Percentiles rank a stretch among this genome's conserved stretches.
These are phyloP conservation scores for Agaricales sp. DNA, from an alignment of 1,284 basidiomycete species.

Conservation along the genomic window DNA sequence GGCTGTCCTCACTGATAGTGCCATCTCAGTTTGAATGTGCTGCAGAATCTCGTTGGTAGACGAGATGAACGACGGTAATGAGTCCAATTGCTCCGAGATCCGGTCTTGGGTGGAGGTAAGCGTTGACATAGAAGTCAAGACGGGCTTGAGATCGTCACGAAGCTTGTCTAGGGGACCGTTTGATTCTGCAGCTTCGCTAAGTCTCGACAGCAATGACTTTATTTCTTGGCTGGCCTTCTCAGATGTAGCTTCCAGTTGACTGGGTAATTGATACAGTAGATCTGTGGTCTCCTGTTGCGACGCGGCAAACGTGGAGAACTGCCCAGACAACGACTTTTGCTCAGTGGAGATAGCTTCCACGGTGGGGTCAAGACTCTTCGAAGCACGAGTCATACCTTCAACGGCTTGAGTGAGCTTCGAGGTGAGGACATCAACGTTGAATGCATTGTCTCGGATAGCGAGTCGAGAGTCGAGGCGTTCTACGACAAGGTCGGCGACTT, in stretches of 20 bases:
- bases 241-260: neutral
- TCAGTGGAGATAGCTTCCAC: slow-evolving; percentile 31
- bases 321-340: slow-evolving; percentile 33
- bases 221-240: neutral
- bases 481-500: slow-evolving; percentile 75
- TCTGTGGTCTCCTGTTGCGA: neutral
- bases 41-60: slow-evolving; percentile 46
- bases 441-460: slow-evolving; percentile 59
- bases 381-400: slow-evolving; percentile 27
- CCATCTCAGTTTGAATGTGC: slow-evolving; percentile 49
- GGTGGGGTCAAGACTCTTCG: slow-evolving; percentile 21
- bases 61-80: slow-evolving; percentile 48
- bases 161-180: neutral
- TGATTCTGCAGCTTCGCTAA: neutral
- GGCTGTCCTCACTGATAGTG: slow-evolving; percentile 39
- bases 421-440: slow-evolving; percentile 52
- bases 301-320: slow-evolving; percentile 10
- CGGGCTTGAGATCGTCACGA: neutral
- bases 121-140: slow-evolving; percentile 24
- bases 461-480: slow-evolving; percentile 73
- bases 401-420: slow-evolving; percentile 27
- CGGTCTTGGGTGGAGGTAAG: slow-evolving; percentile 39
- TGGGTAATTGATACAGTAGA: neutral
- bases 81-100: slow-evolving; percentile 39
- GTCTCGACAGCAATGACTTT: neutral